These are phyloP conservation scores for Trametes maxima DNA, from an alignment of 768 basidiomycete genomes.

Conservation along the genomic window DNA sequence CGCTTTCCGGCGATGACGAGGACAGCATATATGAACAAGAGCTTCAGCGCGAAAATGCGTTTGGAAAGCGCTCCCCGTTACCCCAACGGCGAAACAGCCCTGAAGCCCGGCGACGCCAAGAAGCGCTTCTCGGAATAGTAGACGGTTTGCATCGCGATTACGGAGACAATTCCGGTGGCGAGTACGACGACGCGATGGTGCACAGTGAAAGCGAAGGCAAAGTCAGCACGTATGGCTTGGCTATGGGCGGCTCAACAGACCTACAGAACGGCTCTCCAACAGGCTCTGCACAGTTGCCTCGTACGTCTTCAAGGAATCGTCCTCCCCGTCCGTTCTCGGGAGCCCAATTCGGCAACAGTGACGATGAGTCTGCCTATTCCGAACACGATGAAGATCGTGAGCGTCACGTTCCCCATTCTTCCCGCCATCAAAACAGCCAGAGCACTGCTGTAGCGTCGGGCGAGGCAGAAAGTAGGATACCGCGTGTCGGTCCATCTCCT, in stretches of 20 bases:
- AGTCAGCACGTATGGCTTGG: constrained; percentile 33
- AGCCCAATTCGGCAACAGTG: background rate
- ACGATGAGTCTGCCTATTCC: constrained; percentile 20
- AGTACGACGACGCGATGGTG: background rate
- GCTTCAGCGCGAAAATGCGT: background rate
- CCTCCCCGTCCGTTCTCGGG: background rate
- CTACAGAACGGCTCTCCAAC: constrained; percentile 3
- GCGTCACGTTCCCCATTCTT: background rate
- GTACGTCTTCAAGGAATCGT: background rate
- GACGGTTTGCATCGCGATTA: constrained; percentile 34
- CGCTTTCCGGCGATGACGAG: constrained; percentile 17
- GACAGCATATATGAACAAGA: constrained; percentile 14
- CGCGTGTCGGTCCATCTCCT: background rate
- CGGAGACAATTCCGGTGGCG: background rate
- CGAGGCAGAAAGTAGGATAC: too few relatives aligned
- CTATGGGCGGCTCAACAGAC: constrained; percentile 38
- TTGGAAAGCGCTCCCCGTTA: background rate
- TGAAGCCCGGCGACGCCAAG: constrained; percentile 32
- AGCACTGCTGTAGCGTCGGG: too few relatives aligned
- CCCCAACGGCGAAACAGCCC: background rate
- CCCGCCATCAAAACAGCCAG: background rate
- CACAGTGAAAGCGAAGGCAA: constrained; percentile 23
- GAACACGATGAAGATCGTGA: background rate
- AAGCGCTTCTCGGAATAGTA: constrained; percentile 42
- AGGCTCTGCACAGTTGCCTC: background rate